Evolutionary conservation across 306 rosid species (phyloP).

Genomic region (Cercis canadensis): DNA sequence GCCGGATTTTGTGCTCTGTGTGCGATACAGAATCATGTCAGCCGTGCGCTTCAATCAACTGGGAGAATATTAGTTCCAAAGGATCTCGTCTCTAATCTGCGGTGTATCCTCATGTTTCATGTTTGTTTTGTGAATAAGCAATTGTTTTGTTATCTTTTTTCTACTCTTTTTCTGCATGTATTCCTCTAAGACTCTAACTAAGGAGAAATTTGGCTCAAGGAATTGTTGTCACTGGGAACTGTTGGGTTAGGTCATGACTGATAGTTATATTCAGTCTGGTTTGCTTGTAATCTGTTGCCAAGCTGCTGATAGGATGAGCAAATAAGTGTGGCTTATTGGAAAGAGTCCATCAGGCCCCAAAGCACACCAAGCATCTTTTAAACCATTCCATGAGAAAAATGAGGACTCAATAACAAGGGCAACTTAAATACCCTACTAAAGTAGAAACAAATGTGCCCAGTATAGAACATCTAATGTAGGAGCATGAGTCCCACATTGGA

Average conservation of each 20-base stretch:
- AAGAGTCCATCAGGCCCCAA: not conserved
- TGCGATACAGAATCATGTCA: conserved; percentile 95
- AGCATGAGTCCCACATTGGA: too few species aligned
- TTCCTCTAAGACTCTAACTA: not conserved
- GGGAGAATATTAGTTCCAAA: conserved; percentile 82
- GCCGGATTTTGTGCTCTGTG: conserved; percentile 98
- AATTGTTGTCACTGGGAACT: too few species aligned
- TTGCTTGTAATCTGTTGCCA: too few species aligned
- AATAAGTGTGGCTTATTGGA: not conserved
- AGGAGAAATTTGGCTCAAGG: conserved; percentile 11
- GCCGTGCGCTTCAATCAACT: conserved; percentile 82
- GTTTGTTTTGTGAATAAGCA: not conserved
- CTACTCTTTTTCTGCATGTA: not conserved
- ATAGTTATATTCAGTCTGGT: too few species aligned
- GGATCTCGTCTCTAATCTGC: conserved; percentile 78
- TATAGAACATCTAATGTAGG: too few species aligned
- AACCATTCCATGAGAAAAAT: not conserved
- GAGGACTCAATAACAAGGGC: not conserved
- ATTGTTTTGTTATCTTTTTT: not conserved
- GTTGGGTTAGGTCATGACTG: not conserved
- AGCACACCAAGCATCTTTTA: not conserved
- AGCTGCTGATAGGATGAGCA: too few species aligned
- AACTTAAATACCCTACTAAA: not conserved
- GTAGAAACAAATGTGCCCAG: too few species aligned
- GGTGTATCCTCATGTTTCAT: conserved; percentile 70